Conservation (phyloP, 441 rosid genomes). For the Gossypium gossypioides region DNA sequence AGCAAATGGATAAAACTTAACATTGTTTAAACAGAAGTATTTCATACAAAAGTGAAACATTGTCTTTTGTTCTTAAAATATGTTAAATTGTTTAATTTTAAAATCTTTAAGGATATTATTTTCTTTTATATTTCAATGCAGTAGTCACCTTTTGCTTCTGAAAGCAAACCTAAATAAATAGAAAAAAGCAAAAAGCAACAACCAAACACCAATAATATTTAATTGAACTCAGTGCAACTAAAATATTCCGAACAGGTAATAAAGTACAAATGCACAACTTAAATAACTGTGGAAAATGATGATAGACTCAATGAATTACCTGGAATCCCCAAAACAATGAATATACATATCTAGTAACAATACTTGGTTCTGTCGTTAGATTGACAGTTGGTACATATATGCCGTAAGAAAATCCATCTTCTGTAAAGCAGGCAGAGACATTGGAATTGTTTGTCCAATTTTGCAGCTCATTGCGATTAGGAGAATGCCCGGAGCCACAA, state of each 20-base stretch:
- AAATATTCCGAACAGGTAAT: background rate
- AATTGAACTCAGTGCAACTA: background rate
- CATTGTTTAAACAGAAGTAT: background rate
- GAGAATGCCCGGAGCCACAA: constrained; percentile 32
- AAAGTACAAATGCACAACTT: background rate
- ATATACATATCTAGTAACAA: constrained; percentile 54
- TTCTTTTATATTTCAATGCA: background rate
- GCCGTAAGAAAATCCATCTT: constrained; percentile 44
- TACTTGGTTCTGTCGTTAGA: constrained; percentile 35
- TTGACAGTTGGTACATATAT: constrained; percentile 44
- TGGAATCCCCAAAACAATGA: constrained; percentile 94
- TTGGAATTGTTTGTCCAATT: constrained; percentile 32
- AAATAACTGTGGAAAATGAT: background rate
- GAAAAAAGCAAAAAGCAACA: background rate
- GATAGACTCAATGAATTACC: constrained; percentile 30
- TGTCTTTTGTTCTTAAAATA: background rate
- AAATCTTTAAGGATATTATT: background rate
- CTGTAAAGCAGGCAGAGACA: constrained; percentile 44
- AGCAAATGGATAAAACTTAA: background rate
- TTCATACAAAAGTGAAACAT: background rate
- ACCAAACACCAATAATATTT: background rate
- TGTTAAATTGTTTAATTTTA: background rate
- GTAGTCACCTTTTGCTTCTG: background rate
- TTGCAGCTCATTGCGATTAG: background rate
- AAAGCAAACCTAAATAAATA: background rate